Conservation (phyloP, 169 alveolate genomes). For the Amoebophrya sp. region DNA sequence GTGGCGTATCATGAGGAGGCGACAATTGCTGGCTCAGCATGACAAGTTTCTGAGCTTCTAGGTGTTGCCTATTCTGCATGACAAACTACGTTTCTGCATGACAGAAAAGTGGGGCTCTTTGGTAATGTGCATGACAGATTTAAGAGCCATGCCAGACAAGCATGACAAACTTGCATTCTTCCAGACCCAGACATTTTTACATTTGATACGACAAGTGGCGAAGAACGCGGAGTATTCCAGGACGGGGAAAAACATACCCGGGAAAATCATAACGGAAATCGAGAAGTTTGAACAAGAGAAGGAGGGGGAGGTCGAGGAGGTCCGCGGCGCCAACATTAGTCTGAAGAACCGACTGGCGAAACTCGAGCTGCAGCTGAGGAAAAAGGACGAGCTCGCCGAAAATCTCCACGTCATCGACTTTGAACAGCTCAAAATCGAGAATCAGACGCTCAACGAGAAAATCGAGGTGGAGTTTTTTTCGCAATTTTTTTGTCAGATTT, state of each 20-base stretch:
- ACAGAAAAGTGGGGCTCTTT: too few species aligned
- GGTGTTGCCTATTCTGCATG: too few species aligned
- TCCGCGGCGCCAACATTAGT: constrained; percentile 70
- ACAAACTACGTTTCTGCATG: too few species aligned
- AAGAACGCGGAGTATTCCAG: neutral
- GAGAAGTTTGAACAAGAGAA: neutral
- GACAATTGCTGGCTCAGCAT: too few species aligned
- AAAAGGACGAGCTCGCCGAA: constrained; percentile 81
- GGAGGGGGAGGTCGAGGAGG: constrained; percentile 53
- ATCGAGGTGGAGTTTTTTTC: too few species aligned
- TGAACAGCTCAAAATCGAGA: constrained; percentile 87
- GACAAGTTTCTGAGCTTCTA: too few species aligned
- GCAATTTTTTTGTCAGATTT: too few species aligned
- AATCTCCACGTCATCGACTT: constrained; percentile 86
- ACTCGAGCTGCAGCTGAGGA: constrained; percentile 68
- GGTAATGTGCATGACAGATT: too few species aligned
- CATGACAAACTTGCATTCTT: too few species aligned
- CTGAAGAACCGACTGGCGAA: constrained; percentile 72
- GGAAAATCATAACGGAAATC: neutral
- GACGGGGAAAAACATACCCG: neutral
- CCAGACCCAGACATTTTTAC: too few species aligned
- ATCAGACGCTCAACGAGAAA: constrained; percentile 84
- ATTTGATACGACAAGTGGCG: neutral
- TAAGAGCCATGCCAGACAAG: too few species aligned
- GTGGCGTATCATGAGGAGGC: too few species aligned